Evolutionary conservation across 768 basidiomycete species (phyloP), one percentile per base, ranked within the genome.

Genomic region (Tylopilus sp.): DNA sequence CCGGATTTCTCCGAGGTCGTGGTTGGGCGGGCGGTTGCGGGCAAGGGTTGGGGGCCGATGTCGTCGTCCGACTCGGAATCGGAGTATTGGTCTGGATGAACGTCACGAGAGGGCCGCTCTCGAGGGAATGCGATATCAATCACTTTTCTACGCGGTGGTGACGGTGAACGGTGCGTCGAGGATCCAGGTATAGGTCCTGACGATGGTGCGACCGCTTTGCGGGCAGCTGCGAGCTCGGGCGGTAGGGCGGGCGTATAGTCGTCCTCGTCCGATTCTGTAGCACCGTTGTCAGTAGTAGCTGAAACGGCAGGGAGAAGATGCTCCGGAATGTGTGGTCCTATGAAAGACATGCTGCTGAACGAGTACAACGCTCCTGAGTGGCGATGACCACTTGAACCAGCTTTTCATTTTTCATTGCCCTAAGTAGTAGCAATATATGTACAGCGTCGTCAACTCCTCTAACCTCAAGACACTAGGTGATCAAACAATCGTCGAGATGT

Each of bases 1-100:
- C 85, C 90, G 41, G 88, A 83, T 53, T 74, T 73, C 57, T 78
- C 79, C 57, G 78, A 79, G 49, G 70, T 67, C 36, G 71, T 25
- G 13, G 36, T 48, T 57, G 67, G 72, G 58, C 24, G 33, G 9
- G 74, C 40, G 44, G 43, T 70, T 30, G 77, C 70, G 3, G 87
- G 85, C 0, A 87, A 73, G 0, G 92, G 93, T 66, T 78, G 80
- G 1, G 96, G 96, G 1, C 95, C 95, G 48, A 93, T 78, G 54
- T 94, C 92, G 47, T 87, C 86, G 54, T 91, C 88, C 47, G 78
- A 78, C 50, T 86, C 85, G 43, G 81, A 79, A 28, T 83, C 80
- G 16, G 72, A 66, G 26, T n/a, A n/a, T n/a, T n/a, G n/a, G n/a
- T 72, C 59, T 43, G 50, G 57, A 45, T 67, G 54, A 12, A 22